phyloP scores from a whole-genome alignment of 208 protist genomes.

The Trypanosoma vivax region DNA sequence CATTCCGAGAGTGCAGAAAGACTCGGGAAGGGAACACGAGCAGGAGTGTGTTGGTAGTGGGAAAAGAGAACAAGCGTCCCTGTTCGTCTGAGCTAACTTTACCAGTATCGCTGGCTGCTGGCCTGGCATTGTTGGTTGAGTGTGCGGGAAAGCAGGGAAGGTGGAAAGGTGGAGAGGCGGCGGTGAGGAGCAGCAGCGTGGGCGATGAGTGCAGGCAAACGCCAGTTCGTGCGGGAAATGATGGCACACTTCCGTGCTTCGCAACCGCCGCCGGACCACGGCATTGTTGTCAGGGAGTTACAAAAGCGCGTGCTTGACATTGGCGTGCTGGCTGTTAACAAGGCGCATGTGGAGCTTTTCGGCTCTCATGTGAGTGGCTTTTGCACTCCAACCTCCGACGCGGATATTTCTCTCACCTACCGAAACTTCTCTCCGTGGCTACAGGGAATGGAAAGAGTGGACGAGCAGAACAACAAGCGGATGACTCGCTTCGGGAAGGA shows the following conservation, averaged over 20 bases:
- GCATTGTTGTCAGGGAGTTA: conserved; percentile 46
- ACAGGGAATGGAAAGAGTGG: conserved; percentile 43
- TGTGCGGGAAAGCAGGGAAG: no score
- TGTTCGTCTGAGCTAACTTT: no score
- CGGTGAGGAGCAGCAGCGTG: no score
- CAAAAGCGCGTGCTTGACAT: conserved; percentile 57
- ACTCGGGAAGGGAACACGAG: no score
- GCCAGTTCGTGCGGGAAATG: conserved; percentile 61
- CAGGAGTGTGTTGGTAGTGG: no score
- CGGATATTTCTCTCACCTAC: conserved; percentile 81
- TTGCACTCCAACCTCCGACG: conserved; percentile 67
- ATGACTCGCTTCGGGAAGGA: conserved; percentile 72
- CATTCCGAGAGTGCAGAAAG: no score
- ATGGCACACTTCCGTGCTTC: conserved; percentile 62
- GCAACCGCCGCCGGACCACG: conserved; percentile 23
- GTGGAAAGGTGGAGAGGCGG: no score
- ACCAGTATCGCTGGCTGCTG: no score
- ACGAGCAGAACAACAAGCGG: conserved; percentile 63
- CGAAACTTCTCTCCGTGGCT: conserved; percentile 86
- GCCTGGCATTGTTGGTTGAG: no score
- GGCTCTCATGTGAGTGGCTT: conserved; percentile 83
- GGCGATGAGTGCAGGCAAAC: conserved; percentile 13
- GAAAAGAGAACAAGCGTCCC: no score
- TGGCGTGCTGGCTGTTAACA: conserved; percentile 73
- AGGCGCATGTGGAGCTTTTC: conserved; percentile 73